Evolutionary conservation across 768 basidiomycete species (phyloP).

Genomic region (Phanerochaete carnosa): DNA sequence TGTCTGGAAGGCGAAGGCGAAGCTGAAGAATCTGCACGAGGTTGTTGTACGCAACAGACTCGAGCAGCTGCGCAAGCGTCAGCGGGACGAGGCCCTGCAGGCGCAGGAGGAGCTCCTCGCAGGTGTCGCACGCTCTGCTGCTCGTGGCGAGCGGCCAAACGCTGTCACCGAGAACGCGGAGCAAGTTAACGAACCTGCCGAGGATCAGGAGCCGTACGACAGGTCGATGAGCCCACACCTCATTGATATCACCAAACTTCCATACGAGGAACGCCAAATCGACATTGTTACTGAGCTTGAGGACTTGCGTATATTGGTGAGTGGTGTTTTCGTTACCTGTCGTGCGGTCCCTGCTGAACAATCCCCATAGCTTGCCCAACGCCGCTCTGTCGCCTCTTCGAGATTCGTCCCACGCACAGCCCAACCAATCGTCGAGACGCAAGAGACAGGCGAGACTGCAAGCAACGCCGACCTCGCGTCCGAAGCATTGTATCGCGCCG

Average conservation of each 20-base stretch:
- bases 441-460: constrained; percentile 55
- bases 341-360: neutral
- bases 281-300: constrained; percentile 71
- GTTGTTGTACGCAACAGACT: constrained; percentile 94
- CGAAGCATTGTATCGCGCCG: constrained; percentile 87
- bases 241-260: constrained; percentile 66
- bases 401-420: constrained; percentile 81
- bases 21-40: constrained; percentile 89
- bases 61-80: constrained; percentile 92
- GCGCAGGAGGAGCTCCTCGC: constrained; percentile 89
- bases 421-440: constrained; percentile 55
- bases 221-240: constrained; percentile 84
- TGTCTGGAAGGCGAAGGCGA: constrained; percentile 97
- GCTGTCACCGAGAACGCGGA: constrained; percentile 33
- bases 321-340: constrained; percentile 24
- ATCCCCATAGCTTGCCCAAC: constrained; percentile 61
- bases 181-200: constrained; percentile 34
- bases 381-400: constrained; percentile 78
- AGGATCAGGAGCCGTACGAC: constrained; percentile 77
- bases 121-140: constrained; percentile 65
- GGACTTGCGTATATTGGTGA: constrained; percentile 61
- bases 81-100: constrained; percentile 92
- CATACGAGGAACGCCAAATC: constrained; percentile 76
- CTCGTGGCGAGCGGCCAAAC: constrained; percentile 40
- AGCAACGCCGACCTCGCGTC: constrained; percentile 68